A percentile compares a stretch with the other conserved stretches of the same genome.
Conservation (phyloP, 1,284 basidiomycete species). For the Sanghuangporus baumii region DNA sequence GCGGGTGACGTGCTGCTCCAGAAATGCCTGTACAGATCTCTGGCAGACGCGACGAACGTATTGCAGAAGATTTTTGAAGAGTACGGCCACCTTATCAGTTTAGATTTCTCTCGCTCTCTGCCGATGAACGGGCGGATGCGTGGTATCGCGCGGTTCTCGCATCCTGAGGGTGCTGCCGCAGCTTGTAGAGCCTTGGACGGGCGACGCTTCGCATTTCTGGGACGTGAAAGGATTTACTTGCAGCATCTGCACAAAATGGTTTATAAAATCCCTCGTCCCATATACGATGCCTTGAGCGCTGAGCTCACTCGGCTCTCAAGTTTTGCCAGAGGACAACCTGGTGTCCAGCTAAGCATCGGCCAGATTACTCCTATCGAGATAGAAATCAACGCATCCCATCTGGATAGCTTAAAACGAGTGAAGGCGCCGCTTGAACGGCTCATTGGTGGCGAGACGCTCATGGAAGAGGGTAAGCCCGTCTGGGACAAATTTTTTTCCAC, state of each 20-base stretch:
- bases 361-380: not conserved
- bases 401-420: conserved; percentile 24
- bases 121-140: conserved; percentile 10
- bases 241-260: conserved; percentile 9
- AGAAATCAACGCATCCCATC: conserved; percentile 3
- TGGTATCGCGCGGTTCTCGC: conserved; percentile 1
- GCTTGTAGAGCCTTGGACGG: conserved; percentile 11
- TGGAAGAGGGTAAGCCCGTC: conserved; percentile 39
- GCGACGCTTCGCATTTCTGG: conserved; percentile 8
- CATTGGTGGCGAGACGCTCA: conserved; percentile 51
- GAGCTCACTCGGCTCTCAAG: conserved; percentile 1
- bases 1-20: not conserved
- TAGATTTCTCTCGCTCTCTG: not conserved
- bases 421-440: conserved; percentile 57
- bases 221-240: conserved; percentile 7
- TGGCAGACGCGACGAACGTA: not conserved
- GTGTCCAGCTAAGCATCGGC: conserved; percentile 1
- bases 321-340: conserved; percentile 8
- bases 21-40: conserved; percentile 2
- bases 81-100: conserved; percentile 8
- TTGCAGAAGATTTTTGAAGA: conserved; percentile 9
- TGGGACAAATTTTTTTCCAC: conserved; percentile 60
- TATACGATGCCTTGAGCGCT: not conserved
- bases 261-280: not conserved
- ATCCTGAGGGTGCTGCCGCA: conserved; percentile 1